Conservation (phyloP, 768 basidiomycete genomes). For the Hygrocybe punicea region DNA sequence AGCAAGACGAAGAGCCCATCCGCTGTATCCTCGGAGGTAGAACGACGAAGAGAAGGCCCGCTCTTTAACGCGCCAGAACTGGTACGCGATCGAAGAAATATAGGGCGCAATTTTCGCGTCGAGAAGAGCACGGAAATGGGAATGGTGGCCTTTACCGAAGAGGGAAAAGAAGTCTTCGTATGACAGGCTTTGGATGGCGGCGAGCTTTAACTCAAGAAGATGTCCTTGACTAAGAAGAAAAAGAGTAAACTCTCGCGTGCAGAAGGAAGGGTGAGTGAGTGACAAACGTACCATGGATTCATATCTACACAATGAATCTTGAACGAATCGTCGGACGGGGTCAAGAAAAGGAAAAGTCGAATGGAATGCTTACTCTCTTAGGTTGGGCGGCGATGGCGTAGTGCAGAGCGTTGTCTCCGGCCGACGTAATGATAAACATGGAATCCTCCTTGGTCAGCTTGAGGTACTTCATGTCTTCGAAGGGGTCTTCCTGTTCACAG, state of each 20-base stretch:
- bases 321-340: conserved; percentile 5
- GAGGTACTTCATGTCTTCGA: conserved; percentile 65
- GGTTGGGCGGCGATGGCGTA: conserved; percentile 68
- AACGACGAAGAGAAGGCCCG: conserved; percentile 55
- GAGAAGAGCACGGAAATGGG: conserved; percentile 56
- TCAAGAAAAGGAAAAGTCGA: neutral
- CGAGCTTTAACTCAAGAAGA: conserved; percentile 75
- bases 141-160: conserved; percentile 64
- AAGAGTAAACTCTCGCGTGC: conserved; percentile 6
- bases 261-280: neutral
- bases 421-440: conserved; percentile 71
- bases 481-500: conserved; percentile 59
- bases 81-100: conserved; percentile 69
- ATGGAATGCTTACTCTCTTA: conserved; percentile 38
- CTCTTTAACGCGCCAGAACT: conserved; percentile 70
- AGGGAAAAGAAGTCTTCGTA: conserved; percentile 63
- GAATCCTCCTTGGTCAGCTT: conserved; percentile 58
- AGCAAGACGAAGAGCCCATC: conserved; percentile 63
- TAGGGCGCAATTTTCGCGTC: conserved; percentile 60
- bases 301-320: conserved; percentile 71
- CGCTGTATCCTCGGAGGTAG: conserved; percentile 66
- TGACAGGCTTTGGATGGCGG: conserved; percentile 52
- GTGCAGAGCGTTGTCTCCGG: conserved; percentile 77
- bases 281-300: conserved; percentile 52
- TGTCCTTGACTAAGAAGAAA: conserved; percentile 59